Evolutionary conservation across 2,329 filamentous ascomycete genomes (phyloP).

Genomic region (Fusarium sp.): DNA sequence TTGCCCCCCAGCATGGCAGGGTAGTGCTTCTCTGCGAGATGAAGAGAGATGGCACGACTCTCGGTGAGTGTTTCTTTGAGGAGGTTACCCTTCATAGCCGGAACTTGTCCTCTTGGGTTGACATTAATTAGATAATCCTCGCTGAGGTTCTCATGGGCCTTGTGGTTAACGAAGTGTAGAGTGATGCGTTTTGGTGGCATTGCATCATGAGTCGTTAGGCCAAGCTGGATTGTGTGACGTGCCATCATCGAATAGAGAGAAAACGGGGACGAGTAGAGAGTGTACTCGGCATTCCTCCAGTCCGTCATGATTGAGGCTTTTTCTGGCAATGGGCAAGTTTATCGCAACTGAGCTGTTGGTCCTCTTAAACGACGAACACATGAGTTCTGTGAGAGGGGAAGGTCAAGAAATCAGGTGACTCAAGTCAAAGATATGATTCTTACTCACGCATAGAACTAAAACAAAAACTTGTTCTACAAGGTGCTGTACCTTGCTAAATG

Average conservation of each 20-base stretch:
- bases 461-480: no score
- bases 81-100: constrained; percentile 14
- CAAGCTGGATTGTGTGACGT: constrained; percentile 21
- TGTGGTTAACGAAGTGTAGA: constrained; percentile 17
- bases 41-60: constrained; percentile 20
- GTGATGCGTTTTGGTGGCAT: constrained; percentile 9
- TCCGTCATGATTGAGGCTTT: not conserved
- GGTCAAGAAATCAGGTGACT: no score
- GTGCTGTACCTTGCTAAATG: no score
- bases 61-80: constrained; percentile 19
- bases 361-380: no score
- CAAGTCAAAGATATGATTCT: no score
- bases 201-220: constrained; percentile 3
- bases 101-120: constrained; percentile 27
- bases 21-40: constrained; percentile 28
- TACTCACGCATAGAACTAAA: no score
- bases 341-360: no score
- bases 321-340: no score
- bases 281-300: constrained; percentile 22
- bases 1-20: constrained; percentile 15
- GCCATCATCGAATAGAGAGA: constrained; percentile 32
- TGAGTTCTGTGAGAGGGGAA: no score
- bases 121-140: constrained; percentile 18
- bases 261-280: constrained; percentile 25
- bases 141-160: constrained; percentile 8